Evolutionary conservation across 1,139 yeast genomes (phyloP), one percentile per base, ranked within the genome.

Genomic region (Taphrina populina): DNA sequence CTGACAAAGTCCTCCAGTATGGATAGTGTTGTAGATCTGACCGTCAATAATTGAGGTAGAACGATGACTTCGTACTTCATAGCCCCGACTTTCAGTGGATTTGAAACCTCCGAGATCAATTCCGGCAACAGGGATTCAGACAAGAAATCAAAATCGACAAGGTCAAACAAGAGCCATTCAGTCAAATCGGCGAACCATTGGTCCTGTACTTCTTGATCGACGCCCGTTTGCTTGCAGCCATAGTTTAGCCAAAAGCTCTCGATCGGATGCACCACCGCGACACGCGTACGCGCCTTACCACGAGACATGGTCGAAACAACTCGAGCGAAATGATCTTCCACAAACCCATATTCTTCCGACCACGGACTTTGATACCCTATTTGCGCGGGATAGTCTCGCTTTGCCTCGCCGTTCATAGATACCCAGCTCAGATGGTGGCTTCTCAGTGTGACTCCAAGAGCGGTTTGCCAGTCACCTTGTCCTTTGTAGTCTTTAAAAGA

Each of bases 301-400:
- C 54, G 45, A 21, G 54, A 37, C 41, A 49, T 23, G 13, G 54
- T 46, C 4, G 26, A 30, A 7, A 26, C 46, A 40, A 49, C 44
- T 6, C 54, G 37, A 10, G 44, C 44, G 26, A 49, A 49, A 24
- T 49, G 54, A 11, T 13, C 15, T 33, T 49, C 54, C n/a, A 49
- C 46, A 30, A 33, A 40, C 11, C 30, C 26, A 10, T 32, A 33
- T 24, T 49, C 54, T 23, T 39, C 30, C 17, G 37, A 32, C 54
- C 54, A 49, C 3, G 54, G 54, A 23, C 46, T 37, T 33, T 49
- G 54, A 32, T 49, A 49, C 5, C 54, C 54, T 20, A 49, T 21
- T 23, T 49, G 54, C 23, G 45, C 46, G 5, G 54, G 54, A 49
- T 49, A 49, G 32, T 49, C 54, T 11, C 54, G 45, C 54, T 49